Base-by-base conservation (phyloP, 2,329 filamentous ascomycete species). In the Ophiobolus disseminans region DNA sequence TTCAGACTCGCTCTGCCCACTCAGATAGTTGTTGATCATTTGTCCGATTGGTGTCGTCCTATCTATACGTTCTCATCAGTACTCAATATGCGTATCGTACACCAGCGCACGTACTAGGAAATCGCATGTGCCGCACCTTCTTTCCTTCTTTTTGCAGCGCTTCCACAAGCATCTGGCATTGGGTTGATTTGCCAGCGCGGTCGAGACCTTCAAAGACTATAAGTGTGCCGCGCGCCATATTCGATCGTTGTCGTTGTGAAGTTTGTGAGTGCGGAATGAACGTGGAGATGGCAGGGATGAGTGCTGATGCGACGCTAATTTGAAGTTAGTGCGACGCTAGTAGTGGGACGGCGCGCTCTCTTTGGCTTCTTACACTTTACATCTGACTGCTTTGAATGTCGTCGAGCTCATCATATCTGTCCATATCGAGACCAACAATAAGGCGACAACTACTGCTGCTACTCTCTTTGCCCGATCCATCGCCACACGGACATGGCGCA, bases 161-260 rank as follows among this genome's bases (percentile, higher is more conserved):
- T 21, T 81, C 72, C 28, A 80, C 80, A 31, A 97, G 78, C 36
- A 85, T 75, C 63, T 86, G 82, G 60, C 90, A 92, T 81, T 96
- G 92, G 25, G 91, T 96, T 17, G 91, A 93, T 80, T 97, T 97
- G 46, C 92, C 92, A 34, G 91, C 91, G 57, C 91, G 85, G 66
- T 97, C 92, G 53, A 97, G 80, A 2, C 92, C 92, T 76, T 97
- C 92, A 46, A 96, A 84, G 4, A 93, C 88, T 43, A 96, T 83
- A 23, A 97, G 82, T 10, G 86, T 85, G 37, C 91, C 91, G 37
- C 87, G 81, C 40, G 65, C 60, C 66, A 74, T n/a, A n/a, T n/a
- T n/a, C n/a, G n/a, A n/a, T n/a, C n/a, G n/a, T 72, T n/a, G 6
- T 50, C 5, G 25, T 14, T 32, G 26, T 31, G 17, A 4, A 7